phyloP scores from a whole-genome alignment of 2,329 filamentous ascomycete species.

The Decorospora gaudefroyi region DNA sequence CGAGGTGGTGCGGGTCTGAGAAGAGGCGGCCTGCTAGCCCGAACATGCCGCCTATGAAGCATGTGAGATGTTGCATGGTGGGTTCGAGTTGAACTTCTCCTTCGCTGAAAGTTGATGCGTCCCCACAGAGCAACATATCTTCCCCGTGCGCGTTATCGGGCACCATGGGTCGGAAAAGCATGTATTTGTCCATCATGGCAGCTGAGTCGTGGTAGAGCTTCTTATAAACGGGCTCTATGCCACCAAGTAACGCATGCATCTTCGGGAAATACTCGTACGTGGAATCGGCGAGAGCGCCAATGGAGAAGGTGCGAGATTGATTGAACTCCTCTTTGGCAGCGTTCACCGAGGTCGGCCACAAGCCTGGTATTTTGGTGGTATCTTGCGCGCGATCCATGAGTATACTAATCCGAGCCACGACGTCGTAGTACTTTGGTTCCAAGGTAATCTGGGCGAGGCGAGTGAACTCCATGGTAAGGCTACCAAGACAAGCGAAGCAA shows the following conservation, averaged over 20 bases:
- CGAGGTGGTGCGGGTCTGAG: conserved; percentile 56
- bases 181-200: conserved; percentile 52
- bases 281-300: conserved; percentile 47
- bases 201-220: conserved; percentile 61
- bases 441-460: conserved; percentile 45
- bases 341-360: conserved; percentile 50
- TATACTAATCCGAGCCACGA: conserved; percentile 40
- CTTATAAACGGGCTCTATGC: conserved; percentile 53
- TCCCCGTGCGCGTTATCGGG: conserved; percentile 32
- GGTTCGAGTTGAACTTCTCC: conserved; percentile 43
- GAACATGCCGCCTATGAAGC: conserved; percentile 66
- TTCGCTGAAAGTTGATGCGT: conserved; percentile 35
- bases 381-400: conserved; percentile 41
- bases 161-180: conserved; percentile 55
- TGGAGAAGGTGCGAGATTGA: conserved; percentile 37
- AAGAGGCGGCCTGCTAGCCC: conserved; percentile 63
- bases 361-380: conserved; percentile 41
- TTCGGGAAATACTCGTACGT: conserved; percentile 48
- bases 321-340: conserved; percentile 36
- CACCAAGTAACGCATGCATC: conserved; percentile 45
- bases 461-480: conserved; percentile 50
- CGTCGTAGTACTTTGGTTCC: conserved; percentile 46
- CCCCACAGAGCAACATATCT: conserved; percentile 42
- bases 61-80: conserved; percentile 62
- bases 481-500: conserved; percentile 55